Evolutionary conservation across 495 filamentous ascomycete species (phyloP).

Genomic region (Penicillium steckii): DNA sequence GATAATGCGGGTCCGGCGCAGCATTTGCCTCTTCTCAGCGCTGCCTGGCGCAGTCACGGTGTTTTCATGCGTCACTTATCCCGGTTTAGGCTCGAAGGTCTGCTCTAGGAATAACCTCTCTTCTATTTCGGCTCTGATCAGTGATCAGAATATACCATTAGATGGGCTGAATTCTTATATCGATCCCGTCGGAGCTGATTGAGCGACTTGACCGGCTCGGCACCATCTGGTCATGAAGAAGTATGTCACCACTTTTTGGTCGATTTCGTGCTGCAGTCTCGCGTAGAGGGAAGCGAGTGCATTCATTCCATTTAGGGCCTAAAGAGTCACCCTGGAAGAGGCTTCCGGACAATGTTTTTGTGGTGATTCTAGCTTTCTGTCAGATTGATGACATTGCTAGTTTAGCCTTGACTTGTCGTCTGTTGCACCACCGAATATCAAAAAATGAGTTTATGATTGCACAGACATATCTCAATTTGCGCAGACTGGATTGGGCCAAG

Average conservation of each 20-base stretch:
- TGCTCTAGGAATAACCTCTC: too few relatives aligned
- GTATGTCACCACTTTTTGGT: slow-evolving; percentile 16
- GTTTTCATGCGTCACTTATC: neutral
- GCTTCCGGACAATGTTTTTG: slow-evolving; percentile 23
- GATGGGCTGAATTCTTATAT: too few relatives aligned
- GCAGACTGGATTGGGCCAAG: neutral
- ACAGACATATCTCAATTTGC: slow-evolving; percentile 20
- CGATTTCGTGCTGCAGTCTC: slow-evolving; percentile 16
- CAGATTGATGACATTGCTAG: slow-evolving; percentile 21
- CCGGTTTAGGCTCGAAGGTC: too few relatives aligned
- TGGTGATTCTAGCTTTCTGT: slow-evolving; percentile 20
- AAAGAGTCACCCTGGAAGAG: slow-evolving; percentile 18
- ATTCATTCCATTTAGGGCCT: neutral
- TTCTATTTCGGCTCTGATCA: too few relatives aligned
- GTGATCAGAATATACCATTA: too few relatives aligned
- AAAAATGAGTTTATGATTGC: slow-evolving; percentile 25
- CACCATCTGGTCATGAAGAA: slow-evolving; percentile 8
- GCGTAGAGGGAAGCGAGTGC: slow-evolving; percentile 10
- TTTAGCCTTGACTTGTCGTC: slow-evolving; percentile 23
- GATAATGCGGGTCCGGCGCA: neutral
- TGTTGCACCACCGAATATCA: slow-evolving; percentile 18
- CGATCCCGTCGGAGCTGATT: neutral
- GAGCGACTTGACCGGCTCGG: neutral
- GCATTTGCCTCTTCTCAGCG: neutral
- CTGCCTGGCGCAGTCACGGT: neutral